Percentiles rank a stretch among this genome's conserved stretches.
Conservation (phyloP, 169 alveolate genomes). For the Cryptosporidium viatorum region DNA sequence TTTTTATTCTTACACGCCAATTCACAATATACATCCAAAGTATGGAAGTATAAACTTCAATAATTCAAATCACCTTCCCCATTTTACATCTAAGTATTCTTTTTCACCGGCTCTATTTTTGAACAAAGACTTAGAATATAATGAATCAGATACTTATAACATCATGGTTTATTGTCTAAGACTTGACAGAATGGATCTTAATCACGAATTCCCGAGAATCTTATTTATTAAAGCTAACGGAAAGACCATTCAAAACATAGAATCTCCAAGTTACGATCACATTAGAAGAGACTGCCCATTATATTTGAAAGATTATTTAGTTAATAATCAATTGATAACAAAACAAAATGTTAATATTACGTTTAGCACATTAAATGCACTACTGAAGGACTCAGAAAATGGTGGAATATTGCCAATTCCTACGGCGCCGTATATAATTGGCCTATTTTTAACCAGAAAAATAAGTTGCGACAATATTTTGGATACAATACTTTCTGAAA, state of each 20-base stretch:
- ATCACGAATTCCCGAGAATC: slow-evolving; percentile 62
- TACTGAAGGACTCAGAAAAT: background rate
- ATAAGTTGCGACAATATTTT: slow-evolving; percentile 19
- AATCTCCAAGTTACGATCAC: slow-evolving; percentile 72
- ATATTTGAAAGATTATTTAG: slow-evolving; percentile 21
- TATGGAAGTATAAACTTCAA: slow-evolving; percentile 43
- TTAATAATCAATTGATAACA: background rate
- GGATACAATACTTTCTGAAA: slow-evolving; percentile 19
- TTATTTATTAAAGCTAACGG: slow-evolving; percentile 30
- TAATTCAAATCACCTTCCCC: slow-evolving; percentile 65
- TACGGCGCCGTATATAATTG: slow-evolving; percentile 73
- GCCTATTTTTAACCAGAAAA: slow-evolving; percentile 29
- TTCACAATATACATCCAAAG: slow-evolving; percentile 73
- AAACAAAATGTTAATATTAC: slow-evolving; percentile 33
- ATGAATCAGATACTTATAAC: background rate
- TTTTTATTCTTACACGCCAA: slow-evolving; percentile 63
- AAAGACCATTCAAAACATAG: slow-evolving; percentile 44
- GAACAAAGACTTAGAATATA: background rate
- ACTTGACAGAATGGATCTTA: slow-evolving; percentile 59
- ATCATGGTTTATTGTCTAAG: slow-evolving; percentile 67
- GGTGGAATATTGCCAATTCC: slow-evolving; percentile 28
- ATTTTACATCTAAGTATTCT: slow-evolving; percentile 55
- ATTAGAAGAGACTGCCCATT: slow-evolving; percentile 66
- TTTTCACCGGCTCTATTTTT: slow-evolving; percentile 27
- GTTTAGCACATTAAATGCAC: slow-evolving; percentile 64